A percentile compares a stretch with the other conserved stretches of the same genome.
Evolutionary conservation across 2,329 filamentous ascomycete species (phyloP).

Genomic region (Ophiostoma ips): DNA sequence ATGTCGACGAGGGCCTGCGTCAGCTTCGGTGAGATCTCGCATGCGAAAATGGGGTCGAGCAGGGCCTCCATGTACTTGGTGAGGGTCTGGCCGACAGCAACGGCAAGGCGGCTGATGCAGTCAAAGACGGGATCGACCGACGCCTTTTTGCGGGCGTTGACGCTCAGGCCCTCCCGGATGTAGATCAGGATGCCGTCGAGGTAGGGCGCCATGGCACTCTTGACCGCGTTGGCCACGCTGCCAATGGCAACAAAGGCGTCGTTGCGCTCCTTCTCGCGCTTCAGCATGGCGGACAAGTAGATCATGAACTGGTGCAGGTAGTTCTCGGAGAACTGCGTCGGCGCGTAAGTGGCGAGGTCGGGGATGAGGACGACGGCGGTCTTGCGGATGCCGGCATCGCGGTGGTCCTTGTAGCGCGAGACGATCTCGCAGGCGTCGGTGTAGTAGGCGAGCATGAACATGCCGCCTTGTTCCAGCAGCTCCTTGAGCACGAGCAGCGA

Average conservation of each 20-base stretch:
- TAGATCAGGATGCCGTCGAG: slow-evolving; percentile 88
- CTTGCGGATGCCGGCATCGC: slow-evolving; percentile 72
- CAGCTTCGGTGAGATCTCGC: slow-evolving; percentile 82
- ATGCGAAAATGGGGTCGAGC: slow-evolving; percentile 91
- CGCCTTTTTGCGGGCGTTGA: slow-evolving; percentile 55
- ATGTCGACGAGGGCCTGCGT: slow-evolving; percentile 95
- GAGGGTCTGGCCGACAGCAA: slow-evolving; percentile 87
- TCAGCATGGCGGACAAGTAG: slow-evolving; percentile 82
- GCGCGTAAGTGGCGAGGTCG: slow-evolving; percentile 82
- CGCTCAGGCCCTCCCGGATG: slow-evolving; percentile 76
- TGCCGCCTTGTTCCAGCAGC: slow-evolving; percentile 83
- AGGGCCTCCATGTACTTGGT: slow-evolving; percentile 98
- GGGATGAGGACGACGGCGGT: slow-evolving; percentile 88
- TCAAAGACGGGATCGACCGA: slow-evolving; percentile 77
- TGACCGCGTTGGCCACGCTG: slow-evolving; percentile 90
- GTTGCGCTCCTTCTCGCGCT: slow-evolving; percentile 88
- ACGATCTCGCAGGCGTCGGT: slow-evolving; percentile 86
- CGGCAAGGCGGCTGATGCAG: slow-evolving; percentile 91
- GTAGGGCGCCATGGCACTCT: slow-evolving; percentile 87
- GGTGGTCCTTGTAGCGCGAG: slow-evolving; percentile 81
- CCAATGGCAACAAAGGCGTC: slow-evolving; percentile 92
- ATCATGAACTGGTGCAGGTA: slow-evolving; percentile 97
- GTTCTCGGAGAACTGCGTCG: slow-evolving; percentile 71
- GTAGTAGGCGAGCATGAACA: slow-evolving; percentile 98
- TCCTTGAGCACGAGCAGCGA: slow-evolving; percentile 87